Conservation (phyloP, 805 yeast species). For the Saturnispora serradocipensis region DNA sequence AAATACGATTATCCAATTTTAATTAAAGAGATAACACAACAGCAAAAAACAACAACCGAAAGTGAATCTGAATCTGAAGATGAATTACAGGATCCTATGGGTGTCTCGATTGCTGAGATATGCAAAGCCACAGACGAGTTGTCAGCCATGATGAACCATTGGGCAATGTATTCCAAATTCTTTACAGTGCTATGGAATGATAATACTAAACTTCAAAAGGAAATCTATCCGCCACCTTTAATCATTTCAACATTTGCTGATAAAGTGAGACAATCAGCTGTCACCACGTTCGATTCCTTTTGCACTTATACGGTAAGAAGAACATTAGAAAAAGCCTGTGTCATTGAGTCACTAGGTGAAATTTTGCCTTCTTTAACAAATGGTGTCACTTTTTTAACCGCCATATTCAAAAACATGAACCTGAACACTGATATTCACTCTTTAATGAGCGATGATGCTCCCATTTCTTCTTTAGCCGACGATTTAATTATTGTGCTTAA, state of each 20-base stretch:
- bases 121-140: conserved; percentile 64
- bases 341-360: conserved; percentile 71
- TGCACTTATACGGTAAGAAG: conserved; percentile 60
- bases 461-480: conserved; percentile 77
- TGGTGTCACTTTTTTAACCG: conserved; percentile 21
- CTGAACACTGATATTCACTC: conserved; percentile 15
- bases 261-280: conserved; percentile 43
- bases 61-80: conserved; percentile 21
- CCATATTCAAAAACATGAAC: conserved; percentile 15
- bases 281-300: conserved; percentile 57
- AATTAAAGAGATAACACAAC: conserved; percentile 27
- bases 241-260: conserved; percentile 43
- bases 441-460: conserved; percentile 45
- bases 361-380: conserved; percentile 28
- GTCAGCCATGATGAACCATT: conserved; percentile 69
- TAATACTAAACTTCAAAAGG: conserved; percentile 8
- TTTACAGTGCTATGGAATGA: conserved; percentile 60
- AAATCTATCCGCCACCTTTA: conserved; percentile 44
- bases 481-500: conserved; percentile 72
- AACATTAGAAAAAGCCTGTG: conserved; percentile 73
- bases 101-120: conserved; percentile 50
- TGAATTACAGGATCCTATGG: conserved; percentile 11
- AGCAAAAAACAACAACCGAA: conserved; percentile 15
- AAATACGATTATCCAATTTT: conserved; percentile 45
- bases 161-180: conserved; percentile 75